These are phyloP conservation scores for Pulveroboletus sp. DNA, from an alignment of 768 basidiomycete genomes.

Conservation along the genomic window DNA sequence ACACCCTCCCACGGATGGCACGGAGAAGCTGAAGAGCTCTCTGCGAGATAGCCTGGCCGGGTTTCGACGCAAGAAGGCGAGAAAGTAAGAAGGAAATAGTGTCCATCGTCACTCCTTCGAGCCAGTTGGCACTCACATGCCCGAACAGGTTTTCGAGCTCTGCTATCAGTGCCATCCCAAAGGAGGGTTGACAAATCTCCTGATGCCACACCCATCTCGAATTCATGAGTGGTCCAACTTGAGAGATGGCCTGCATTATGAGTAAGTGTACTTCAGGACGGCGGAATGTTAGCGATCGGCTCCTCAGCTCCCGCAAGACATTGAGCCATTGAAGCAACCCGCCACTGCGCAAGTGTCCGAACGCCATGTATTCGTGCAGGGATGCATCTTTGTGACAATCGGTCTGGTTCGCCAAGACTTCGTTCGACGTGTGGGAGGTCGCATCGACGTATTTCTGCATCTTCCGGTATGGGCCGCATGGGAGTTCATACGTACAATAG, in stretches of 20 bases:
- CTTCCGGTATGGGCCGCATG: conserved; percentile 27
- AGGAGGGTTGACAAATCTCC: conserved; percentile 32
- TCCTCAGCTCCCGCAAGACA: conserved; percentile 41
- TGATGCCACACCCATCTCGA: conserved; percentile 38
- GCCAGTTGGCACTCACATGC: conserved; percentile 41
- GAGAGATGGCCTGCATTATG: conserved; percentile 42
- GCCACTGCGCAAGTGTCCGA: conserved; percentile 45
- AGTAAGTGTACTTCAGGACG: conserved; percentile 40
- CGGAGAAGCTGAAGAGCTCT: conserved; percentile 28
- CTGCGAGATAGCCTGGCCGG: conserved; percentile 6
- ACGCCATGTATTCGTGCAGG: conserved; percentile 45
- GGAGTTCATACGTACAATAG: conserved; percentile 34
- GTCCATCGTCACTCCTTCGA: conserved; percentile 28
- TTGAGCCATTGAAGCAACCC: conserved; percentile 48
- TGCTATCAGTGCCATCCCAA: conserved; percentile 33
- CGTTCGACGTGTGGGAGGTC: conserved; percentile 43
- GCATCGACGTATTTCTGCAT: conserved; percentile 37
- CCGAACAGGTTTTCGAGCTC: conserved; percentile 34
- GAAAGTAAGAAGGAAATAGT: conserved; percentile 33
- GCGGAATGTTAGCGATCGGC: conserved; percentile 37
- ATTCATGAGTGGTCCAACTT: conserved; percentile 33
- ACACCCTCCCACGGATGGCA: conserved; percentile 28
- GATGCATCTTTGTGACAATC: conserved; percentile 38
- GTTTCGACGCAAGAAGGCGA: conserved; percentile 35
- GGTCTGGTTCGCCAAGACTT: conserved; percentile 39